Percentiles rank a stretch among this genome's conserved stretches.
phyloP scores from a whole-genome alignment of 2,329 filamentous ascomycete species.

The Hypoxylon sp. region DNA sequence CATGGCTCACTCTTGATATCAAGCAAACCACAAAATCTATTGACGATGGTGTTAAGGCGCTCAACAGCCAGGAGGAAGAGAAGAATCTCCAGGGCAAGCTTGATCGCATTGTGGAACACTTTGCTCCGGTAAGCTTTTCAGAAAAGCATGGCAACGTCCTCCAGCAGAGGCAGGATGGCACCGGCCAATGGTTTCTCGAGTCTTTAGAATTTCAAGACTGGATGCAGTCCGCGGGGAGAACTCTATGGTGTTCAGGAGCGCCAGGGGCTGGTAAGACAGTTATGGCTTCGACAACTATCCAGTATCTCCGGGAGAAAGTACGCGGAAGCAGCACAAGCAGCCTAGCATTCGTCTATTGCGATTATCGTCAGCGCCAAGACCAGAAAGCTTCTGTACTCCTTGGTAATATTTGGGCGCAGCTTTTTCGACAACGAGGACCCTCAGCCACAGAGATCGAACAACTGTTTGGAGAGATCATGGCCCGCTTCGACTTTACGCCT shows the following conservation, averaged over 20 bases:
- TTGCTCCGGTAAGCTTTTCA: constrained; percentile 33
- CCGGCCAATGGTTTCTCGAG: constrained; percentile 36
- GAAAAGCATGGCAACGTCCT: constrained; percentile 37
- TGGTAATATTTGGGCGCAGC: constrained; percentile 37
- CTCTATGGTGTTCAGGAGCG: constrained; percentile 38
- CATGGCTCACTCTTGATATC: constrained; percentile 39
- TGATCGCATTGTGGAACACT: constrained; percentile 30
- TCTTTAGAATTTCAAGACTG: constrained; percentile 35
- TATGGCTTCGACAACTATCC: constrained; percentile 37
- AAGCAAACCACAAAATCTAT: constrained; percentile 33
- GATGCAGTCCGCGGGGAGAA: constrained; percentile 27
- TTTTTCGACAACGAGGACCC: constrained; percentile 35
- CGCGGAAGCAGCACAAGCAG: constrained; percentile 1
- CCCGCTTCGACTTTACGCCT: constrained; percentile 34
- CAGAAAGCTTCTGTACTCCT: constrained; percentile 35
- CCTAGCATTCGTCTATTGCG: constrained; percentile 38
- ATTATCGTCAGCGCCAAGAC: constrained; percentile 40
- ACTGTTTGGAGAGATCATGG: constrained; percentile 30
- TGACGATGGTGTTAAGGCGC: constrained; percentile 27
- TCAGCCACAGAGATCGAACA: constrained; percentile 35
- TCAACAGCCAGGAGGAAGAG: constrained; percentile 29
- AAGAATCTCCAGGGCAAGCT: constrained; percentile 31
- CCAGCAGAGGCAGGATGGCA: constrained; percentile 37
- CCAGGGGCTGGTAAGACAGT: constrained; percentile 40
- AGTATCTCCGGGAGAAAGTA: constrained; percentile 31